Conservation (phyloP, 2,329 filamentous ascomycete species). For the Pestalotiopsis sp. region DNA sequence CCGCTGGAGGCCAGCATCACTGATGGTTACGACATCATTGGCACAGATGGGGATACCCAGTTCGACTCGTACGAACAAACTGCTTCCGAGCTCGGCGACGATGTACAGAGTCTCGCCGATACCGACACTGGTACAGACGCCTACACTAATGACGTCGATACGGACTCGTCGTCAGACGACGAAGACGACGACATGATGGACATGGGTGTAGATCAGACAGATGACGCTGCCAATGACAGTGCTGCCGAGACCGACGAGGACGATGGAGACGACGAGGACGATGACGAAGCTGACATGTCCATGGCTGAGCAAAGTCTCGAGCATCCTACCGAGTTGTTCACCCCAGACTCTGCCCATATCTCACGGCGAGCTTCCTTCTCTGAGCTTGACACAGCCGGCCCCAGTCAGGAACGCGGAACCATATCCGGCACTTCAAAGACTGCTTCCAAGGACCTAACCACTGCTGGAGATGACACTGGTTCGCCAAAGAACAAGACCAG, state of each 20-base stretch:
- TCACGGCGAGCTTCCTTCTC: conserved; percentile 15
- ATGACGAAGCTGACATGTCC: conserved; percentile 22
- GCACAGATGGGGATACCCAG: conserved; percentile 56
- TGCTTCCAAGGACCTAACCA: not conserved
- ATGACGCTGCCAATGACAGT: conserved; percentile 16
- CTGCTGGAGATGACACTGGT: not conserved
- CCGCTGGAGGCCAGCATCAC: conserved; percentile 48
- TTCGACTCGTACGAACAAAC: conserved; percentile 51
- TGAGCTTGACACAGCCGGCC: conserved; percentile 14
- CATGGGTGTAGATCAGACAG: conserved; percentile 20
- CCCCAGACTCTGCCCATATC: conserved; percentile 23
- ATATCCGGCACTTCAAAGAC: not conserved
- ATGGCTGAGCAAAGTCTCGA: conserved; percentile 33
- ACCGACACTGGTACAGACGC: conserved; percentile 48
- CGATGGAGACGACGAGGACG: conserved; percentile 19
- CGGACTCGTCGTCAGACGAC: conserved; percentile 44
- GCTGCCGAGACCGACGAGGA: conserved; percentile 18
- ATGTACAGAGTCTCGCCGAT: conserved; percentile 49
- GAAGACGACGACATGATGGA: conserved; percentile 32
- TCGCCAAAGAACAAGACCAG: not conserved
- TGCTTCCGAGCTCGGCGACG: conserved; percentile 42
- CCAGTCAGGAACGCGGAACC: conserved; percentile 1
- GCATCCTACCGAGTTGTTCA: conserved; percentile 32
- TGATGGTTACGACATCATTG: conserved; percentile 61
- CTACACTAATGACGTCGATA: conserved; percentile 46